A percentile compares a stretch with the other conserved stretches of the same genome.
These are phyloP conservation scores for Dysphania ambrosioides DNA, from an alignment of 148 eudicot species.

Conservation along the genomic window DNA sequence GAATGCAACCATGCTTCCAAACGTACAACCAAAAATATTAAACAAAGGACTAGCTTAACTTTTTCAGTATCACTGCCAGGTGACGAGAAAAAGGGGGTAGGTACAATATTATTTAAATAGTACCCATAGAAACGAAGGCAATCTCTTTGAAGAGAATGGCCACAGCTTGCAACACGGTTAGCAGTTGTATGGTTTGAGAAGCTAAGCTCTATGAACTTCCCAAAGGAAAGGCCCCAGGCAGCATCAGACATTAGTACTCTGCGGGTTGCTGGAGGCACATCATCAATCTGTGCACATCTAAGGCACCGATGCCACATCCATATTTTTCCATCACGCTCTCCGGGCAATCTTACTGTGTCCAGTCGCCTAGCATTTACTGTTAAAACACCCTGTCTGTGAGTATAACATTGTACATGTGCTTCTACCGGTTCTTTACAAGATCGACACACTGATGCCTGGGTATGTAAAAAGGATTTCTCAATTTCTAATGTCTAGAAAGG, in stretches of 20 bases:
- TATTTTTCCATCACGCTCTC: slow-evolving; percentile 88
- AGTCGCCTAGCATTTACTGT: slow-evolving; percentile 76
- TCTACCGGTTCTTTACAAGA: slow-evolving; percentile 89
- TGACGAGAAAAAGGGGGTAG: background rate
- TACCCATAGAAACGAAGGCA: slow-evolving; percentile 97
- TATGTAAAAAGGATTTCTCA: slow-evolving; percentile 14
- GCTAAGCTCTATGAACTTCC: slow-evolving; percentile 96
- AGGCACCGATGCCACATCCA: slow-evolving; percentile 99
- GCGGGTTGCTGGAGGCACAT: slow-evolving; percentile 85
- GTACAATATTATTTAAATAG: slow-evolving; percentile 2
- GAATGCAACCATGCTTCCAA: slow-evolving; percentile 85
- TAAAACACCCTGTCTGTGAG: slow-evolving; percentile 86
- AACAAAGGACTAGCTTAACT: background rate
- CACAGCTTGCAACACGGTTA: slow-evolving; percentile 93
- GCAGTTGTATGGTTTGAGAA: slow-evolving; percentile 94
- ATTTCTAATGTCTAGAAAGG: background rate
- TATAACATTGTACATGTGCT: slow-evolving; percentile 86
- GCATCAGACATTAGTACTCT: slow-evolving; percentile 89
- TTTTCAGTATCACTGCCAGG: background rate
- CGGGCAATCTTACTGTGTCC: slow-evolving; percentile 60
- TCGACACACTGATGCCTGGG: slow-evolving; percentile 60
- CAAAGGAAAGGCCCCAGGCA: slow-evolving; percentile 98
- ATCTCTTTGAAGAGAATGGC: slow-evolving; percentile 96
- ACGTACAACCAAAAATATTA: slow-evolving; percentile 39
- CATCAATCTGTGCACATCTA: slow-evolving; percentile 60